Evolutionary conservation across 805 yeast species (phyloP), one percentile per base, ranked within the genome.

Genomic region (Cyberlindnera nakhonratchasimensis): DNA sequence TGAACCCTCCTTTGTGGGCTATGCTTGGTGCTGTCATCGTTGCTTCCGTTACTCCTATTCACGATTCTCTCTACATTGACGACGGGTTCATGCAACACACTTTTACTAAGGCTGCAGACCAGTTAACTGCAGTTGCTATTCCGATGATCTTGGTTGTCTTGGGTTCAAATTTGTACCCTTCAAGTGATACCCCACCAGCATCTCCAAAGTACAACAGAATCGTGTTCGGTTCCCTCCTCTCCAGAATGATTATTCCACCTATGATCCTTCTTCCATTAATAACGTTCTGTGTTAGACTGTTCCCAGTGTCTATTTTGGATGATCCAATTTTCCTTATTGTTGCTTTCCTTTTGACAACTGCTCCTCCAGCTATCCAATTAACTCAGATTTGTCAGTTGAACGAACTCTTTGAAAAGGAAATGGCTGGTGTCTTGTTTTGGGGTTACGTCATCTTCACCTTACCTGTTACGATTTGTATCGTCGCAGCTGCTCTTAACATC

Each of bases 361-460:
- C 89, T 1, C 93, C 95, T 3, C 93, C 95, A 2, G 93, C 91
- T 6, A 84, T 85, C 50, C 95, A 85, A 63, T 67, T 85, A 44
- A 81, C 89, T 20, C 95, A 85, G 58, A 85, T 85, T 48, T 83
- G 88, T 42, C 91, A 83, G 57, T 67, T 85, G 54, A 85, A 85
- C 59, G 82, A 79, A 51, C 70, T 84, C 35, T 85, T 76, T 61
- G 90, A 85, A 58, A 80, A 76, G 54, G 95, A 85, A 62, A 85
- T 85, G 91, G 82, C 87, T 0, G 87, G 87, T 24, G 84, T 85
- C 16, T 66, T 85, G 50, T 85, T 85, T 51, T 85, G 90, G 85
- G 91, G 93, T 7, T 85, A 85, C 52, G 91, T 78, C 17, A 73
- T 85, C 2, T 64, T 85, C 50, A 82, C 90, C n/a, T 68, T 85